Base-by-base conservation (phyloP, 306 rosid species). In the Vicia villosa region DNA sequence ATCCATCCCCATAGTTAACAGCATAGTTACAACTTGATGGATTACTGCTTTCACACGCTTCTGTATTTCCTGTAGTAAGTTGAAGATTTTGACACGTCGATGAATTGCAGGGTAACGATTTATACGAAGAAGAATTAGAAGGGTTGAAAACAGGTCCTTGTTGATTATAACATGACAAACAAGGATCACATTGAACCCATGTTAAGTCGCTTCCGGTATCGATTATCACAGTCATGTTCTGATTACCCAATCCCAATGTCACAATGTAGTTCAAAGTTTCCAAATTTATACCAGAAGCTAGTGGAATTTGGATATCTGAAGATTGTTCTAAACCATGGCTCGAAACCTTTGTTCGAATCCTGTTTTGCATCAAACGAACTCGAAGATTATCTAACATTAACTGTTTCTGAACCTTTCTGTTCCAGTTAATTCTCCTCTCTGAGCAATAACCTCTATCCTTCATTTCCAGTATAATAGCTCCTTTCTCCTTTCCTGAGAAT, bases 141-240 rank as follows among this genome's bases (percentile, higher is more conserved):
- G 98, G 96, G 47, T 81, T 68, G 79, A 88, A 88, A 5, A 88
- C 73, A 46, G 97, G 87, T 51, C 88, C 94, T 65, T 74, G 87
- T 73, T 90, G 97, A 74, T 74, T 72, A 42, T 90, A 93, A 66
- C 98, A 93, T 28, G 78, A 51, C 66, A 70, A 73, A 85, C 98
- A 90, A 10, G 98, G 98, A 26, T 73, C 75, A 80, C 97, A 93
- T 70, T 93, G 96, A 65, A 90, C 83, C 96, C 96, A 90, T 26
- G 94, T 88, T 43, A 93, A 72, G 57, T 90, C 97, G 55, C 98
- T 93, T 78, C 97, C 98, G 3, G 97, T 90, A 83, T 93, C 97
- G 38, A 93, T 91, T 42, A 88, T 84, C 66, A 93, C 84, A 1
- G 93, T 86, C 83, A 82, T 72, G 47, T 90, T 87, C 67, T 71